phyloP scores from a whole-genome alignment of 768 basidiomycete species.

The Plicaturopsis crispa region DNA sequence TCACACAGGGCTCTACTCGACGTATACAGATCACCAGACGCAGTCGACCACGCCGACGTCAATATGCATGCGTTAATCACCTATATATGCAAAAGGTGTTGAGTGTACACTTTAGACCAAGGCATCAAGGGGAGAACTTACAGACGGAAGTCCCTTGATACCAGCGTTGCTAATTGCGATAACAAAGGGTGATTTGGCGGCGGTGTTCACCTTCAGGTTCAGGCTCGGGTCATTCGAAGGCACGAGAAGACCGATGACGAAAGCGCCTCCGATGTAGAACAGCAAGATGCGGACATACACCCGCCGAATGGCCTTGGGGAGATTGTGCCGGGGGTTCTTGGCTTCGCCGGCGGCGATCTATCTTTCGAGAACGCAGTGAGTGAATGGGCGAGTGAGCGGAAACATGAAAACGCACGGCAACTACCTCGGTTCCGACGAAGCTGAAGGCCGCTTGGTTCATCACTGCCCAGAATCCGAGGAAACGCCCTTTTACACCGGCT shows the following conservation, averaged over 20 bases:
- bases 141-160: slow-evolving; percentile 51
- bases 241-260: slow-evolving; percentile 52
- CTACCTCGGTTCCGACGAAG: slow-evolving; percentile 67
- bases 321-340: slow-evolving; percentile 52
- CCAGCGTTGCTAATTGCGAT: slow-evolving; percentile 57
- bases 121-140: slow-evolving; percentile 26
- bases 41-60: slow-evolving; percentile 62
- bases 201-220: slow-evolving; percentile 25
- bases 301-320: slow-evolving; percentile 52
- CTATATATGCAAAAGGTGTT: slow-evolving; percentile 12
- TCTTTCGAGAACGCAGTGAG: slow-evolving; percentile 5
- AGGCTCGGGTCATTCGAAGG: slow-evolving; percentile 39
- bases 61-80: slow-evolving; percentile 48
- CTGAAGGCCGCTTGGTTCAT: slow-evolving; percentile 60
- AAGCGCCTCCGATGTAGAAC: slow-evolving; percentile 41
- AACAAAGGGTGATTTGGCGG: slow-evolving; percentile 53
- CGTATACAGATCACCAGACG: slow-evolving; percentile 56
- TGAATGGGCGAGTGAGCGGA: background rate
- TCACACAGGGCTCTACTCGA: slow-evolving; percentile 50
- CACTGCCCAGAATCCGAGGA: slow-evolving; percentile 59
- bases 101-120: background rate
- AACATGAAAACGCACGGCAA: slow-evolving; percentile 31
- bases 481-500: slow-evolving; percentile 44
- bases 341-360: slow-evolving; percentile 52
- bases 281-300: slow-evolving; percentile 68